Evolutionary conservation across 2,329 filamentous ascomycete genomes (phyloP), one percentile per base, ranked within the genome.

Genomic region (Cytospora mali): DNA sequence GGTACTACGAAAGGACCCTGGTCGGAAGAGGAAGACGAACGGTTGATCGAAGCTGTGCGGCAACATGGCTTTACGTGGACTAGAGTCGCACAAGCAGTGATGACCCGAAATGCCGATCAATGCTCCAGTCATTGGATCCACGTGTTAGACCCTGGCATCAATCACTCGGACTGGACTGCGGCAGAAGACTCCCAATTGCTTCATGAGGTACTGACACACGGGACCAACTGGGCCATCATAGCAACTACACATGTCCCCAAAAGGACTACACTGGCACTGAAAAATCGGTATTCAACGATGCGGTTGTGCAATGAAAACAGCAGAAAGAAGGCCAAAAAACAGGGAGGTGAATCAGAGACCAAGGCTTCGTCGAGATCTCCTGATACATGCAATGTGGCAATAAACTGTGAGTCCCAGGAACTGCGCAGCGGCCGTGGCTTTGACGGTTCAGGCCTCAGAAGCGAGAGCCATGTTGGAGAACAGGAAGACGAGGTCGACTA

Each of bases 1-100:
- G 11, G 10, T 5, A 49, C 23, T 3, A 64, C 66, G 2, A 71
- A 71, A 59, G 69, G 68, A 21, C 68, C 68, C 0, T 70, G 69
- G 69, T 67, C 64, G 6, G 55, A 58, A 11, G 67, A 69, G n/a
- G 69, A 70, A 29, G 69, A 70, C 55, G 62, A 68, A 31, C 66
- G 58, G 50, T 61, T 70, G 13, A 62, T 64, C 18, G 56, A 66
- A 6, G 69, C 69, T 4, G 65, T 70, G 14, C 65, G 65, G 11
- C 57, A 64, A 23, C 64, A 70, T 55, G 69, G 69, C 4, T 51
- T 65, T 6, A 66, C 68, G 2, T 71, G 69, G 55, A 57, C 39
- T 9, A n/a, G 23, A 7, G 39, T 57, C 4, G 55, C 55, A 6
- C 14, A 10, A 3, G 55, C 21, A 7, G 55, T 57, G 1, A 25